A percentile compares a stretch with the other conserved stretches of the same genome.
phyloP scores from a whole-genome alignment of 1,284 basidiomycete species.

The Puccinia coronata region DNA sequence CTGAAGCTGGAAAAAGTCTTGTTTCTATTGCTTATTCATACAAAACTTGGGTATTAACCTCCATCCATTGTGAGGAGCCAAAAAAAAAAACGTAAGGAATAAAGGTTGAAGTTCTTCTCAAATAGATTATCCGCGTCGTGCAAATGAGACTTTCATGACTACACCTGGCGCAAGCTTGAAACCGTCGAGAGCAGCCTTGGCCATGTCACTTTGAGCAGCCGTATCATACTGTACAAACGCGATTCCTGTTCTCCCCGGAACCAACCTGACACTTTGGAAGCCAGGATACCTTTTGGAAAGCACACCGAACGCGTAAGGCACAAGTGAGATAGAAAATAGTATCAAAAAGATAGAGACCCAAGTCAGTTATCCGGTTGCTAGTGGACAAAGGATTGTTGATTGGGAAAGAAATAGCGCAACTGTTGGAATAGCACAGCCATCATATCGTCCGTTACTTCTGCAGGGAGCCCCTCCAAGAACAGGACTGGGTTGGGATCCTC shows the following conservation, averaged over 20 bases:
- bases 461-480: slow-evolving; percentile 62
- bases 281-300: slow-evolving; percentile 68
- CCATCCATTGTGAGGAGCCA: background rate
- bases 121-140: slow-evolving; percentile 20
- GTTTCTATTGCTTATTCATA: background rate
- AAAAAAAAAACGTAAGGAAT: background rate
- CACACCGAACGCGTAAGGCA: slow-evolving; percentile 26
- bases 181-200: slow-evolving; percentile 74
- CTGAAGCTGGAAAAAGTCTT: background rate
- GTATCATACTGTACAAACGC: slow-evolving; percentile 75
- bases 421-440: slow-evolving; percentile 81
- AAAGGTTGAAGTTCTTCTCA: background rate
- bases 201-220: slow-evolving; percentile 70
- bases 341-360: background rate
- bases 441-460: slow-evolving; percentile 76
- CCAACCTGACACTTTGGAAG: slow-evolving; percentile 70
- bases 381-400: background rate
- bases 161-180: slow-evolving; percentile 78
- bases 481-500: slow-evolving; percentile 48
- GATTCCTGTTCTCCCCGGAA: slow-evolving; percentile 64
- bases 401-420: slow-evolving; percentile 62
- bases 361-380: background rate
- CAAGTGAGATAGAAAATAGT: slow-evolving; percentile 14
- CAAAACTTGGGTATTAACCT: background rate
- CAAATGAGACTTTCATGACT: slow-evolving; percentile 68